Base-by-base conservation (phyloP, 2,329 filamentous ascomycete species). In the Fusarium humuli region DNA sequence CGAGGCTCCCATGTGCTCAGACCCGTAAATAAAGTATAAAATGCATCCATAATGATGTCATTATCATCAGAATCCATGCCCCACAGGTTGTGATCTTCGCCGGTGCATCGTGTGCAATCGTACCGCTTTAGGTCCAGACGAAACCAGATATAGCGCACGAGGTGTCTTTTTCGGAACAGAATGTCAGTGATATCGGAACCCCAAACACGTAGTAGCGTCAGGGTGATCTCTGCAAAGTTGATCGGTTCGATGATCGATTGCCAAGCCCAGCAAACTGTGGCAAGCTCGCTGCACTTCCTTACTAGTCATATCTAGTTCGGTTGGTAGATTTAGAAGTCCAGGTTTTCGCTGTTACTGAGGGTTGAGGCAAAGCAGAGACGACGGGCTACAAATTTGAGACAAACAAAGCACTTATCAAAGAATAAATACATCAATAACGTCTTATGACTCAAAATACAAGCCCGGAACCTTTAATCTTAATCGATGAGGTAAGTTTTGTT, bases 1-100 rank as follows among this genome's bases (percentile, higher is more conserved):
- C 67, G 58, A 63, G 75, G 76, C 62, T 79, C 74, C 78, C 76
- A 81, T 66, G 46, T 34, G 72, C 73, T 77, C 23, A 23, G 23
- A 5, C 23, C 23, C 23, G 23, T 23, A 6, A 23, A 23, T 23
- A 23, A 23, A 23, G 23, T 23, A 23, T 6, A 5, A 23, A 23
- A 23, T 23, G 23, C 23, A 23, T 23, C 23, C 23, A 5, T 23
- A 12, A 54, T 54, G 14, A 76, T 49, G 34, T 54, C 23, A 46
- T 78, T 76, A 29, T 77, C 72, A 37, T 54, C 55, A 45, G 71
- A 25, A 64, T 66, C 67, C 60, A 77, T 45, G 44, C 48, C 64
- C 63, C 63, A 60, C 65, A n/a, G 18, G 27, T 66, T 60, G 29
- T 71, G 48, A 37, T 42, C 27, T 41, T 55, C 50, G 22, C 29